Conservation (phyloP, 208 protist species). For the Herpetomonas tarakana region DNA sequence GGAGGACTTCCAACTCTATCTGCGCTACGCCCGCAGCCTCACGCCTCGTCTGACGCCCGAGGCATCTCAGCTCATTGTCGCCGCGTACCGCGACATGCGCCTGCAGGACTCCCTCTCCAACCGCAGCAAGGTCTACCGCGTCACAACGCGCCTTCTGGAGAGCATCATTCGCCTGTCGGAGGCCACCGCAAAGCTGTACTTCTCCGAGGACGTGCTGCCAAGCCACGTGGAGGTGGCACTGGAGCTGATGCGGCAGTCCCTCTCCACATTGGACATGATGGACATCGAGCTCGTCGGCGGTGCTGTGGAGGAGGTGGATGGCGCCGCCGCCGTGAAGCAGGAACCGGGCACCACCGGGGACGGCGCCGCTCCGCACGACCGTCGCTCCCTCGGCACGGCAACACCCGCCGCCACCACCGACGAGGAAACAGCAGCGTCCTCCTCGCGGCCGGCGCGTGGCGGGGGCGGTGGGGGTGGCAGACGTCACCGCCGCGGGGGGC, state of each 20-base stretch:
- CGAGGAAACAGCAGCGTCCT: background rate
- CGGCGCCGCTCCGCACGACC: background rate
- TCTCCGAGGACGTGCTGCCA: constrained; percentile 87
- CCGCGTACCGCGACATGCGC: constrained; percentile 92
- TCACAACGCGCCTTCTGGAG: constrained; percentile 99
- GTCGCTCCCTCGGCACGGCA: background rate
- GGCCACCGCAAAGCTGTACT: constrained; percentile 95
- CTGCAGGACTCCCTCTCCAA: constrained; percentile 88
- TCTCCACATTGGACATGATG: constrained; percentile 87
- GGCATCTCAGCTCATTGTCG: constrained; percentile 82
- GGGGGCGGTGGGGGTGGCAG: no score
- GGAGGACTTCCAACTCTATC: constrained; percentile 92
- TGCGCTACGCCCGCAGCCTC: constrained; percentile 90
- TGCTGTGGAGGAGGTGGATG: constrained; percentile 11
- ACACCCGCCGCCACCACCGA: background rate
- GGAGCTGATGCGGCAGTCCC: constrained; percentile 89
- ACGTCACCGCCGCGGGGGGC: no score
- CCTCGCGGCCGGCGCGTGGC: constrained; percentile 4
- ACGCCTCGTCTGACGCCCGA: constrained; percentile 88
- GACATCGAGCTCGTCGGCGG: constrained; percentile 80
- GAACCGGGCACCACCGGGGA: constrained; percentile 23
- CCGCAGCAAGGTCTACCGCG: constrained; percentile 93
- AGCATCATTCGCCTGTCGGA: constrained; percentile 99
- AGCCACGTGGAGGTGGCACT: constrained; percentile 82
- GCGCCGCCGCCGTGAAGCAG: constrained; percentile 18